Base-by-base conservation (phyloP, 495 filamentous ascomycete genomes). In the Lindgomyces ingoldianus region DNA sequence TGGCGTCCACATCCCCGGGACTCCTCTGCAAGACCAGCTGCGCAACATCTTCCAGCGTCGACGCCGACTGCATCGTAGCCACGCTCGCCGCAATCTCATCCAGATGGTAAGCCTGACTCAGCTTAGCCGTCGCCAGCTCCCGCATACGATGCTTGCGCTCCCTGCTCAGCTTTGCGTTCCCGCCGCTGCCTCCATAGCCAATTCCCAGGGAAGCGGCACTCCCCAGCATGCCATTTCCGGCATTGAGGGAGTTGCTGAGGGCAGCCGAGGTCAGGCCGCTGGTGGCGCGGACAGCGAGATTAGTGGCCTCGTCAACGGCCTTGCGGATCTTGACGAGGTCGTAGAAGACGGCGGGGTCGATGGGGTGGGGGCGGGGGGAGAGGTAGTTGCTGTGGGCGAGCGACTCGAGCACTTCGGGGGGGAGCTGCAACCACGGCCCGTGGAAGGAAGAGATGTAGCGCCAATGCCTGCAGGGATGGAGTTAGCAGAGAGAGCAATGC, bases 341-440 rank as follows among this genome's bases (percentile, higher is more conserved):
- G 73, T 88, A 93, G 78, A 92, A 90, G 45, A 91, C 85, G 44
- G 87, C 85, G 8, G 89, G 88, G 73, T 93, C 89, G 72, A 92
- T 88, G 22, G 88, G 88, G 45, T 83, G 87, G 9, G 89, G 90
- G 27, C 87, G 81, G 11, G 87, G 86, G 65, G 86, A 84, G 60
- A 87, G 84, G 76, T 89, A 91, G 74, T 92, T 93, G 71, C 80
- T 85, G 73, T 90, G 83, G 14, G 90, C 89, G 46, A 93, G 83
- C 14, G 82, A 85, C 70, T 90, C 88, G 74, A 93, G 85, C 55
- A 91, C 81, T 75, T 92, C 89, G 64, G 84, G 83, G n/a, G 89
- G 89, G 29, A 93, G 77, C 74, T 93, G 89, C n/a, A 91, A 84
- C 89, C 89, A 93, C 64, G 88, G 89, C 16, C 89, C 89, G 72